Percentiles rank a stretch among this genome's conserved stretches.
Conservation (phyloP, 2,329 filamentous ascomycete species). For the Pestalotiopsis sp. region DNA sequence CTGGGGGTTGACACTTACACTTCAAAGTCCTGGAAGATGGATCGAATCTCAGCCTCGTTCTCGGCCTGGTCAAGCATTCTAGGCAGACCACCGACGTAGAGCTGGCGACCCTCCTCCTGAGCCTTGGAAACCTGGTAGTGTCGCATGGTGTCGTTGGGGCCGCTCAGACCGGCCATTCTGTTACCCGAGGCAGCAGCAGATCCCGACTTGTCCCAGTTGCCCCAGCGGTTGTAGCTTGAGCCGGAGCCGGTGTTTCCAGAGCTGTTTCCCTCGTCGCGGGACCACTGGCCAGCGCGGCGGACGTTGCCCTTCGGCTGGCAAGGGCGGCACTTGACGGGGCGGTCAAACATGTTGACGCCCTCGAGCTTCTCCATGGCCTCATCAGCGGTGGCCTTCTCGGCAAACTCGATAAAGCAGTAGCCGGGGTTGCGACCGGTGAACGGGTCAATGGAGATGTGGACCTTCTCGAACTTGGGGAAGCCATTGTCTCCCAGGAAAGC, state of each 20-base stretch:
- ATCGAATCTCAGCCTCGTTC: conserved; percentile 47
- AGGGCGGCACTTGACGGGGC: conserved; percentile 65
- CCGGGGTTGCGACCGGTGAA: conserved; percentile 71
- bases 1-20: conserved; percentile 33
- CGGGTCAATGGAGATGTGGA: conserved; percentile 71
- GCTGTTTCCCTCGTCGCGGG: conserved; percentile 12
- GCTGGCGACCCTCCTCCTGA: conserved; percentile 37
- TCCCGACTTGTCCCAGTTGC: conserved; percentile 37
- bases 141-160: conserved; percentile 28
- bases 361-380: conserved; percentile 59
- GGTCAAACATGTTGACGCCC: conserved; percentile 55
- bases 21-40: conserved; percentile 49
- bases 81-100: conserved; percentile 55
- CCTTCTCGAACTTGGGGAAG: conserved; percentile 47
- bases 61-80: conserved; percentile 50
- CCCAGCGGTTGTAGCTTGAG: conserved; percentile 43
- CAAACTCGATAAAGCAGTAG: conserved; percentile 75
- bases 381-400: conserved; percentile 57
- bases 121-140: conserved; percentile 34
- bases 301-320: conserved; percentile 56
- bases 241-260: conserved; percentile 16
- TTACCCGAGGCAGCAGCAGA: conserved; percentile 8
- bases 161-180: conserved; percentile 21
- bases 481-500: conserved; percentile 32
- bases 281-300: conserved; percentile 18